These are phyloP conservation scores for Ustilago nuda DNA, from an alignment of 1,284 basidiomycete genomes.

Conservation along the genomic window DNA sequence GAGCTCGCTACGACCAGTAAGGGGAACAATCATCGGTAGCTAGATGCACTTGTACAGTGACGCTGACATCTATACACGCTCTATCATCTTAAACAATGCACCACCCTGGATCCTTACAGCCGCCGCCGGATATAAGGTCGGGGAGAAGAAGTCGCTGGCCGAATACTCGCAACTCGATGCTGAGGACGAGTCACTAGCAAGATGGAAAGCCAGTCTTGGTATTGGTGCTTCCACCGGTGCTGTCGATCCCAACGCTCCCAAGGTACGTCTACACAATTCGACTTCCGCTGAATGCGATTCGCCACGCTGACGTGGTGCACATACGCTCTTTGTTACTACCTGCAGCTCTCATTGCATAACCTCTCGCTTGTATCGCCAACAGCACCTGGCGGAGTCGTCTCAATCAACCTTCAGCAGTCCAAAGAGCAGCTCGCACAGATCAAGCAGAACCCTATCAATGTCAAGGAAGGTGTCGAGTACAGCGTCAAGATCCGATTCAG, in stretches of 20 bases:
- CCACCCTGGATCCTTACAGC: conserved; percentile 19
- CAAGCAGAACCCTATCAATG: conserved; percentile 75
- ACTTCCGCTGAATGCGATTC: conserved; percentile 2
- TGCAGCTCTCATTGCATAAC: conserved; percentile 61
- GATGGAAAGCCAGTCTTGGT: conserved; percentile 91
- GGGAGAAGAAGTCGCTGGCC: conserved; percentile 72
- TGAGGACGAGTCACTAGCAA: conserved; percentile 80
- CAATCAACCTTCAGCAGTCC: conserved; percentile 72
- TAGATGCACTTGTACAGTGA: background rate
- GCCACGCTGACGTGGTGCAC: background rate
- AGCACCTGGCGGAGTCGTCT: conserved; percentile 68
- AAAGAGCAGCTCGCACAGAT: conserved; percentile 70
- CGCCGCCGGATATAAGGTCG: conserved; percentile 69
- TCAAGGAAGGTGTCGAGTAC: conserved; percentile 74
- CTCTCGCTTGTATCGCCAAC: conserved; percentile 71
- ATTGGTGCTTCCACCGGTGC: conserved; percentile 73
- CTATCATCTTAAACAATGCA: background rate
- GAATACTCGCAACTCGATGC: conserved; percentile 78
- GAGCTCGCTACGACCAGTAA: conserved; percentile 54
- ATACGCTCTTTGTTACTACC: background rate
- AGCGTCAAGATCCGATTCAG: conserved; percentile 85
- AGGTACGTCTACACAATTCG: conserved; percentile 33
- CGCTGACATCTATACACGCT: background rate
- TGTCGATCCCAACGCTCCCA: conserved; percentile 66
- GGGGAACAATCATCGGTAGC: background rate